Conservation (phyloP, 2,329 filamentous ascomycete species). For the Helotiales sp. region DNA sequence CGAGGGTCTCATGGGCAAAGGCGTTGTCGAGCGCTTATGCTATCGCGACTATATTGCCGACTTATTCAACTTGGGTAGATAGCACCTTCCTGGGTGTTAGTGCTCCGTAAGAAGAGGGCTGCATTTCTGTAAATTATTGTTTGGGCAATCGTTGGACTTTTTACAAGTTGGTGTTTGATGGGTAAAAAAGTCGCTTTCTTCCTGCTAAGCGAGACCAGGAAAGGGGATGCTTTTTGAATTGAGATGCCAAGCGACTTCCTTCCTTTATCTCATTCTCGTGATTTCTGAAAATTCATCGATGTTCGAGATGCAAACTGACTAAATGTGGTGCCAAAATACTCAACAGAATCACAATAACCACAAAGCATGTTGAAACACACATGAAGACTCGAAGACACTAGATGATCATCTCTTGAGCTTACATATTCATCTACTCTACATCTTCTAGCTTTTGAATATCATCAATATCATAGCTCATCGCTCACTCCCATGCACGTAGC, state of each 20-base stretch:
- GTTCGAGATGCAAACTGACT: too few relatives aligned
- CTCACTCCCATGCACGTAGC: background rate
- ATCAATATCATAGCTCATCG: too few relatives aligned
- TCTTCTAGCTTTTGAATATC: background rate
- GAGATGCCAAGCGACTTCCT: background rate
- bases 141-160: too few relatives aligned
- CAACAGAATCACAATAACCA: too few relatives aligned
- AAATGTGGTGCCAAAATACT: too few relatives aligned
- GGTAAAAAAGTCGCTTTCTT: background rate
- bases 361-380: too few relatives aligned
- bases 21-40: conserved; percentile 43
- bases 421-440: background rate
- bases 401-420: background rate
- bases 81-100: conserved; percentile 33
- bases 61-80: conserved; percentile 45
- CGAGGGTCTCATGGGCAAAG: conserved; percentile 38
- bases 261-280: background rate
- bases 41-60: conserved; percentile 40
- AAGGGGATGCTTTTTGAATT: background rate
- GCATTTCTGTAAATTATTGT: background rate
- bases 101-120: conserved; percentile 1
- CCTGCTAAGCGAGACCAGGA: background rate
- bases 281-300: background rate
- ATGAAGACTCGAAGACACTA: too few relatives aligned
- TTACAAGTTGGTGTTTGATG: too few relatives aligned